These are phyloP conservation scores for Penicillium dipodomyicola DNA, from an alignment of 495 filamentous ascomycete genomes.

Conservation along the genomic window DNA sequence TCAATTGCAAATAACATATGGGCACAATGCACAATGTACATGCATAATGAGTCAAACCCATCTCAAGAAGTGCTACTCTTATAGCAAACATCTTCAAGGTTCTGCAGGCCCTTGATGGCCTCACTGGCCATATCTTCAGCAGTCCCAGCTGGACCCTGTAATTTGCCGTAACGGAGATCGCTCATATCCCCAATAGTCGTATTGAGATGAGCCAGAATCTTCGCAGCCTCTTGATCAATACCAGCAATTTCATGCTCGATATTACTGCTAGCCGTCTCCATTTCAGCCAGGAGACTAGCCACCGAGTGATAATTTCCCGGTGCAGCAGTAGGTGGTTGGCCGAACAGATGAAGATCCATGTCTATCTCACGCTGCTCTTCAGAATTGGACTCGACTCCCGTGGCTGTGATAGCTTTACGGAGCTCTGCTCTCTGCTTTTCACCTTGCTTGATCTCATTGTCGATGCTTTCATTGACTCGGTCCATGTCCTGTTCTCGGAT, in stretches of 20 bases:
- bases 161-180: conserved; percentile 77
- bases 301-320: conserved; percentile 55
- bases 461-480: conserved; percentile 64
- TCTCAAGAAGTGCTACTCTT: conserved; percentile 17
- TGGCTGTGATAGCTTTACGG: conserved; percentile 51
- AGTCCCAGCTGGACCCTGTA: conserved; percentile 56
- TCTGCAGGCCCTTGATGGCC: conserved; percentile 47
- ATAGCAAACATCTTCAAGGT: conserved; percentile 64
- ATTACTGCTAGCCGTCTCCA: conserved; percentile 63
- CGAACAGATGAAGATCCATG: conserved; percentile 69
- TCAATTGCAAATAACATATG: not conserved
- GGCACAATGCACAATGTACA: not conserved
- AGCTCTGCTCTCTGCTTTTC: conserved; percentile 61
- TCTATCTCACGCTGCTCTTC: conserved; percentile 71
- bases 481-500: conserved; percentile 68
- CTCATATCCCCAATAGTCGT: conserved; percentile 69
- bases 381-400: conserved; percentile 48
- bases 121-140: conserved; percentile 61
- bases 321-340: conserved; percentile 45
- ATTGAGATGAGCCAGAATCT: conserved; percentile 58
- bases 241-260: conserved; percentile 64
- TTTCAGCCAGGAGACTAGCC: conserved; percentile 60
- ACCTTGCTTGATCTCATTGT: conserved; percentile 61
- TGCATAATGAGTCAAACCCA: not conserved
- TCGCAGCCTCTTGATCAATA: conserved; percentile 62